Evolutionary conservation across 495 filamentous ascomycete genomes (phyloP).

Genomic region (Articulospora tetracladia): DNA sequence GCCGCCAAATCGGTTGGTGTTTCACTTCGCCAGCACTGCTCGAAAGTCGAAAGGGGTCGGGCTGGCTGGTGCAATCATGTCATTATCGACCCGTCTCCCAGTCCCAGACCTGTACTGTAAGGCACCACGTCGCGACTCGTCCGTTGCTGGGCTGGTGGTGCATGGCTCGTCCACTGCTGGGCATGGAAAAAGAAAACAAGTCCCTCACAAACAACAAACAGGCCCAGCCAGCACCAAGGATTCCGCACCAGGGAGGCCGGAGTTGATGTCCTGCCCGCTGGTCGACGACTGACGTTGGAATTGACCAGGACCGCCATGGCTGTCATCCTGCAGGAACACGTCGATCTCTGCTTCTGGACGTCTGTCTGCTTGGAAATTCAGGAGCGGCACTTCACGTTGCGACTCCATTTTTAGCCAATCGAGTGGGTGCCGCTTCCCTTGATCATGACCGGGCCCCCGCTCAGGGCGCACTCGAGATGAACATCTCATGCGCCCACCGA

Average conservation of each 20-base stretch:
- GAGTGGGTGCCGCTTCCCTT: background rate
- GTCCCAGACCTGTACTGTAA: background rate
- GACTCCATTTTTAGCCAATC: background rate
- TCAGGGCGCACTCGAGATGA: constrained; percentile 10
- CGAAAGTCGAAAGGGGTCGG: too few species aligned
- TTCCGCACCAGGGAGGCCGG: too few species aligned
- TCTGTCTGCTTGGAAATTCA: constrained; percentile 4
- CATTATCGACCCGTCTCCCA: too few species aligned
- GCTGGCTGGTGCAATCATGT: too few species aligned
- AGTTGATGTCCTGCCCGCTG: background rate
- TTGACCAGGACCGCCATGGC: background rate
- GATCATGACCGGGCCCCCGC: background rate
- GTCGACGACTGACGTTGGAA: background rate
- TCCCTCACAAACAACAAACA: too few species aligned
- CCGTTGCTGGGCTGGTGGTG: too few species aligned
- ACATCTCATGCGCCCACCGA: background rate
- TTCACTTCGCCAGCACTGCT: too few species aligned
- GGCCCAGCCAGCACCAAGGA: too few species aligned
- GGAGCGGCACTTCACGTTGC: background rate
- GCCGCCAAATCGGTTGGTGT: too few species aligned
- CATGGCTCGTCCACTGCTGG: background rate
- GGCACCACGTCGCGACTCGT: background rate
- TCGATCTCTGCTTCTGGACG: background rate
- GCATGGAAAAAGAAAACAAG: background rate
- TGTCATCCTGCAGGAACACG: constrained; percentile 15